Evolutionary conservation across 805 yeast genomes (phyloP).

Genomic region (Yamadazyma laniorum): DNA sequence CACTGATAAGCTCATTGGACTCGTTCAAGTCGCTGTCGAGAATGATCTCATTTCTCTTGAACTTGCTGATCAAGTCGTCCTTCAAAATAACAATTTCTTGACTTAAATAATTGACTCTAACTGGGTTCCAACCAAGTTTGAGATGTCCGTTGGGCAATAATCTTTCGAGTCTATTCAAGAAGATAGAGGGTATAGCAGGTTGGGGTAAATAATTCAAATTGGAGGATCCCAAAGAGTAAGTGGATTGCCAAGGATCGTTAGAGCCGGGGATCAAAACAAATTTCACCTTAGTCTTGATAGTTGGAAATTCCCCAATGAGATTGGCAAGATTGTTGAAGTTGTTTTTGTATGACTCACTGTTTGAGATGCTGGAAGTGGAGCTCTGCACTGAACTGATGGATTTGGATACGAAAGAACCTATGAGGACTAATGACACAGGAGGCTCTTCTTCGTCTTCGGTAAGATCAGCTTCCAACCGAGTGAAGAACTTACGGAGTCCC

Average conservation of each 20-base stretch:
- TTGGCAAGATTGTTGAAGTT: constrained; percentile 74
- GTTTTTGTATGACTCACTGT: constrained; percentile 57
- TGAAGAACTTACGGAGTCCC: constrained; percentile 64
- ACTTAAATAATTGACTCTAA: constrained; percentile 70
- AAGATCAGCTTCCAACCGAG: constrained; percentile 39
- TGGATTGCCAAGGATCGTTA: constrained; percentile 90
- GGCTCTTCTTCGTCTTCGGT: constrained; percentile 26
- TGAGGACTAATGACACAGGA: constrained; percentile 74
- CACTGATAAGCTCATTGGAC: constrained; percentile 14
- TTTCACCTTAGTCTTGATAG: constrained; percentile 50
- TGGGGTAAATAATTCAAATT: constrained; percentile 54
- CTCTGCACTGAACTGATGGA: constrained; percentile 63
- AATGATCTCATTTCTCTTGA: constrained; percentile 66
- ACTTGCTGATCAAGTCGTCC: constrained; percentile 68
- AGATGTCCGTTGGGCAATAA: constrained; percentile 31
- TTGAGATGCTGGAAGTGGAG: constrained; percentile 46
- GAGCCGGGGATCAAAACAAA: constrained; percentile 82
- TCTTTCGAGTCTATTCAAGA: constrained; percentile 65
- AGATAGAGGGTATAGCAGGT: constrained; percentile 64
- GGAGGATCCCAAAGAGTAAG: constrained; percentile 56
- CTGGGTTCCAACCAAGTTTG: constrained; percentile 65
- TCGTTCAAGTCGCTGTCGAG: constrained; percentile 44
- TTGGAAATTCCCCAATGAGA: constrained; percentile 58
- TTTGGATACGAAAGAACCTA: constrained; percentile 74
- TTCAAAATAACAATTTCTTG: constrained; percentile 78